Conservation (phyloP, 805 yeast genomes). For the Schizosaccharomyces pombe region DNA sequence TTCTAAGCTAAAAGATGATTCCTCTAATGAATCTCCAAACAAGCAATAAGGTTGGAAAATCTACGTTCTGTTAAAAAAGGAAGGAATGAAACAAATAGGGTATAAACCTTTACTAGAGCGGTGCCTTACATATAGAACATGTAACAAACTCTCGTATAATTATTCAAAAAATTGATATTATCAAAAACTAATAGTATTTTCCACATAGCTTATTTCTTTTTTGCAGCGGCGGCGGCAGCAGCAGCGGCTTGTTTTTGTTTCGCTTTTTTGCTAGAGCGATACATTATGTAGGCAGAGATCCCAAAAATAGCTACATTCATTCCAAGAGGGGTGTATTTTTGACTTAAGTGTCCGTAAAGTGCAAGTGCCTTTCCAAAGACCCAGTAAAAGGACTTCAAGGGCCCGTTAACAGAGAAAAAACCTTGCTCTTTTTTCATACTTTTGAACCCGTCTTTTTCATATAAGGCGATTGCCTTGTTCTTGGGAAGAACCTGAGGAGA, state of each 20-base stretch:
- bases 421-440: not conserved
- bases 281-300: not conserved
- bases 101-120: too few relatives aligned
- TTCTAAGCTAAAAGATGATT: not conserved
- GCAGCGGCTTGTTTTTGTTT: not conserved
- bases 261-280: not conserved
- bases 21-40: not conserved
- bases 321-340: not conserved
- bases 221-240: too few relatives aligned
- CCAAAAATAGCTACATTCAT: not conserved
- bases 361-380: not conserved
- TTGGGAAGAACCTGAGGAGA: not conserved
- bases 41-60: too few relatives aligned
- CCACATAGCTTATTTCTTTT: too few relatives aligned
- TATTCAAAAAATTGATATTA: too few relatives aligned
- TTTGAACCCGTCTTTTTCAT: not conserved
- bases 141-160: too few relatives aligned
- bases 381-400: not conserved
- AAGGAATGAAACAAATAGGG: too few relatives aligned
- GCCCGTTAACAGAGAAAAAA: not conserved
- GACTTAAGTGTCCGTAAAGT: not conserved
- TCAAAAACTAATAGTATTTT: too few relatives aligned
- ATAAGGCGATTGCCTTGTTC: not conserved
- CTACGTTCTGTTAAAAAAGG: too few relatives aligned
- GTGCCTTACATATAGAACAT: too few relatives aligned